phyloP scores from a whole-genome alignment of 1,284 basidiomycete genomes.

The Boletellus dicymbophilus region DNA sequence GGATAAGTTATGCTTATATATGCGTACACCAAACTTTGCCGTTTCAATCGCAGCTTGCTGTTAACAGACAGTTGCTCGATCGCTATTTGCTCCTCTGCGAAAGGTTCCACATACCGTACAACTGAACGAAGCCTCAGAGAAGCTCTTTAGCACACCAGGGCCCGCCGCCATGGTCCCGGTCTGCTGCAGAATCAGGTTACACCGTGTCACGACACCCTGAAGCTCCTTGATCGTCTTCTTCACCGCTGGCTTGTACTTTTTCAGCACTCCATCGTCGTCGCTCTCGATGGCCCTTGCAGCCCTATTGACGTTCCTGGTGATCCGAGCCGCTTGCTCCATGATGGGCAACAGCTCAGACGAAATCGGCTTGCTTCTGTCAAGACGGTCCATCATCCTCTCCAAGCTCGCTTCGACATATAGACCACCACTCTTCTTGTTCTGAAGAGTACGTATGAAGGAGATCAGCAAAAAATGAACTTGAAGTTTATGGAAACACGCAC shows the following conservation, averaged over 20 bases:
- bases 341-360: constrained; percentile 14
- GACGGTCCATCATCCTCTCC: constrained; percentile 9
- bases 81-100: neutral
- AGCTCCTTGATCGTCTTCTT: constrained; percentile 15
- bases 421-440: constrained; percentile 17
- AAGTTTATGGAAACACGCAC: too few species aligned
- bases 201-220: constrained; percentile 15
- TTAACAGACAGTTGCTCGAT: neutral
- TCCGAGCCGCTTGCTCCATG: neutral
- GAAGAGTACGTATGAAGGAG: neutral
- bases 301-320: constrained; percentile 6
- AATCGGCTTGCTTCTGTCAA: constrained; percentile 16
- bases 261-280: constrained; percentile 4
- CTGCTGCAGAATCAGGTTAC: constrained; percentile 23
- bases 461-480: too few species aligned
- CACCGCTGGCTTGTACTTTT: constrained; percentile 6
- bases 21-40: constrained; percentile 12
- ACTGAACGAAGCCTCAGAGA: constrained; percentile 1
- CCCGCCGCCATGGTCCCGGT: constrained; percentile 15
- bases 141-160: constrained; percentile 18
- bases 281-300: constrained; percentile 6
- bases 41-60: constrained; percentile 14
- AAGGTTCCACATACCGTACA: neutral
- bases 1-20: neutral
- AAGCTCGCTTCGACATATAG: constrained; percentile 17